phyloP scores from a whole-genome alignment of 129 eudicot genomes.

The Sambucus nigra region DNA sequence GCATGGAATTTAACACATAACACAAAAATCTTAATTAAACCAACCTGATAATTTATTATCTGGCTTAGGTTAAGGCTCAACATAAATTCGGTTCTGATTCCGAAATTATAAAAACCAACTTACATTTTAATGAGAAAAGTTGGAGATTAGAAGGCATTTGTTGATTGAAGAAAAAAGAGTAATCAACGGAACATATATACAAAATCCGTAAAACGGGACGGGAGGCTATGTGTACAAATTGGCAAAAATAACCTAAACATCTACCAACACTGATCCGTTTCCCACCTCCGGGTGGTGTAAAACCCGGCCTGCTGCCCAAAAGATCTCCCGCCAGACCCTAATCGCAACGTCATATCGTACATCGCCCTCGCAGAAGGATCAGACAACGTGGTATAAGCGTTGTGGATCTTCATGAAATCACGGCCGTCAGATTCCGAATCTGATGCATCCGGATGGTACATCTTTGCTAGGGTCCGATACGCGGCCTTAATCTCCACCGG shows the following conservation, averaged over 20 bases:
- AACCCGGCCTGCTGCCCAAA: slow-evolving; percentile 20
- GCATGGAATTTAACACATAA: too few species aligned
- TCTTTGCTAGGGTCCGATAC: slow-evolving; percentile 66
- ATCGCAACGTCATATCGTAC: slow-evolving; percentile 37
- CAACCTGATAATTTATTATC: too few species aligned
- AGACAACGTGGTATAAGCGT: slow-evolving; percentile 60
- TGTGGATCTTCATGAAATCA: slow-evolving; percentile 53
- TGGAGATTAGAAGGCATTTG: too few species aligned
- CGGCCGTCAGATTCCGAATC: slow-evolving; percentile 39
- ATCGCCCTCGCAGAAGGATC: slow-evolving; percentile 63
- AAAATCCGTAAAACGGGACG: too few species aligned
- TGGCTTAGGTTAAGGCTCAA: too few species aligned
- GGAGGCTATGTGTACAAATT: background rate
- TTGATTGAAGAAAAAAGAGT: too few species aligned
- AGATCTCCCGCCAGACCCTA: slow-evolving; percentile 17
- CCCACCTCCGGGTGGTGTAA: slow-evolving; percentile 61
- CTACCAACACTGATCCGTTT: slow-evolving; percentile 95
- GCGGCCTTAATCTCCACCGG: slow-evolving; percentile 59
- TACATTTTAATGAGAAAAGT: too few species aligned
- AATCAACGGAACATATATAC: too few species aligned
- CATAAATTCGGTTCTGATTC: too few species aligned
- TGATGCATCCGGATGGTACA: slow-evolving; percentile 67
- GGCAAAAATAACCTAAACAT: background rate
- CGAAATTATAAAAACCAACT: too few species aligned
- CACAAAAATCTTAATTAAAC: too few species aligned